Base-by-base conservation (phyloP, 2,329 filamentous ascomycete species). In the Pyrenochaeta sp. region DNA sequence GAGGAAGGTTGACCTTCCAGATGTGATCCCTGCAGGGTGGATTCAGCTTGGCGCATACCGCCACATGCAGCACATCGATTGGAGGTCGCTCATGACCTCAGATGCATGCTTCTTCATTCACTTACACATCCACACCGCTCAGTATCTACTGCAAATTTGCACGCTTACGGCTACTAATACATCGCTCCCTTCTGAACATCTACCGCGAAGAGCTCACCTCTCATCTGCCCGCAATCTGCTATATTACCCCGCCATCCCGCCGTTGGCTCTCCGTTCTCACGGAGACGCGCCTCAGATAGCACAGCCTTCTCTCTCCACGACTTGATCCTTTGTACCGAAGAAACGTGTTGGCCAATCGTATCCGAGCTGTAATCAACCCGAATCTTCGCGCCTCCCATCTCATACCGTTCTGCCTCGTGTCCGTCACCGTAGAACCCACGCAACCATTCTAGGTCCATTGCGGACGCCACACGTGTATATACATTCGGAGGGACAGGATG, bases 11-110 rank as follows among this genome's bases (percentile, higher is more conserved):
- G 42, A 44, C 22, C 42, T 59, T 50, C 45, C 51, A 58, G 52
- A 54, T 52, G 37, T n/a, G 47, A 66, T 54, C 62, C 58, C 57
- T 69, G 66, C 55, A 55, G 52, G 37, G 54, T 34, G 45, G 45
- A 22, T 47, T 47, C 13, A 47, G 30, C 67, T 67, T 66, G 67
- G 67, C 66, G 59, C 42, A 57, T 56, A 36, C 62, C 66, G 68
- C 71, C 70, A 72, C 67, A 52, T 65, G 56, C 66, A 63, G 56
- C 63, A 50, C 59, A 48, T 62, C 62, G 58, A 71, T 65, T 63
- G 62, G 65, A 64, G 63, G 49, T 49, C 56, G 46, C 58, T 61
- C 65, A 65, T 65, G 58, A 68, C 64, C 56, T 55, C 61, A 43
- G 56, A 63, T 63, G 51, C 53, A 63, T 69, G 65, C 64, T 66